Conservation (phyloP, 1,284 basidiomycete genomes). For the Ceratobasidium papillatum region DNA sequence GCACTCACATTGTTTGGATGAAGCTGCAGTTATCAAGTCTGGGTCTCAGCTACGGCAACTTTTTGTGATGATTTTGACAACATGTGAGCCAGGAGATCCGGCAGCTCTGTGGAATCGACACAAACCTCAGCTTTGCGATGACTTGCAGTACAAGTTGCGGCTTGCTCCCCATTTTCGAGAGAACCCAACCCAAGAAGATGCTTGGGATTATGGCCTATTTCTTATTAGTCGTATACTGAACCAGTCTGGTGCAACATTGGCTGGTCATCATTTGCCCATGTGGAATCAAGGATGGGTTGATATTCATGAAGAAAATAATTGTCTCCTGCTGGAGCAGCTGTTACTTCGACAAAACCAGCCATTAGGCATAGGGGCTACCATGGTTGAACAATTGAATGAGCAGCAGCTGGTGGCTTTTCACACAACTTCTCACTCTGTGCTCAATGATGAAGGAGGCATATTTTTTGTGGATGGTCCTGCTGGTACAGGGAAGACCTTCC, state of each 20-base stretch:
- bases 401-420: slow-evolving; percentile 54
- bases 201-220: slow-evolving; percentile 57
- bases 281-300: slow-evolving; percentile 49
- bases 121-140: slow-evolving; percentile 55
- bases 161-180: slow-evolving; percentile 47
- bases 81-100: slow-evolving; percentile 52
- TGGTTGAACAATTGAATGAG: slow-evolving; percentile 51
- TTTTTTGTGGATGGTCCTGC: slow-evolving; percentile 61
- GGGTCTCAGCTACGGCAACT: slow-evolving; percentile 54
- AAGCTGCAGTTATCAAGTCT: slow-evolving; percentile 56
- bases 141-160: slow-evolving; percentile 10
- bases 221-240: slow-evolving; percentile 52
- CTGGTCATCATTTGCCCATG: slow-evolving; percentile 52
- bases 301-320: slow-evolving; percentile 48
- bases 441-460: slow-evolving; percentile 44
- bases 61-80: slow-evolving; percentile 56
- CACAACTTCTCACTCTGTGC: slow-evolving; percentile 50
- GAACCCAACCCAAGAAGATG: slow-evolving; percentile 50
- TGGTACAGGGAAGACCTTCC: slow-evolving; percentile 62
- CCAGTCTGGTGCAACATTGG: slow-evolving; percentile 47
- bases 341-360: slow-evolving; percentile 50
- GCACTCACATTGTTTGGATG: slow-evolving; percentile 55
- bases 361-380: slow-evolving; percentile 40
- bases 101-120: slow-evolving; percentile 54
- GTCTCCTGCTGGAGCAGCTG: slow-evolving; percentile 55